Percentiles rank a stretch among this genome's conserved stretches.
Conservation (phyloP, 2,329 filamentous ascomycete species). For the Colletotrichum salicis region DNA sequence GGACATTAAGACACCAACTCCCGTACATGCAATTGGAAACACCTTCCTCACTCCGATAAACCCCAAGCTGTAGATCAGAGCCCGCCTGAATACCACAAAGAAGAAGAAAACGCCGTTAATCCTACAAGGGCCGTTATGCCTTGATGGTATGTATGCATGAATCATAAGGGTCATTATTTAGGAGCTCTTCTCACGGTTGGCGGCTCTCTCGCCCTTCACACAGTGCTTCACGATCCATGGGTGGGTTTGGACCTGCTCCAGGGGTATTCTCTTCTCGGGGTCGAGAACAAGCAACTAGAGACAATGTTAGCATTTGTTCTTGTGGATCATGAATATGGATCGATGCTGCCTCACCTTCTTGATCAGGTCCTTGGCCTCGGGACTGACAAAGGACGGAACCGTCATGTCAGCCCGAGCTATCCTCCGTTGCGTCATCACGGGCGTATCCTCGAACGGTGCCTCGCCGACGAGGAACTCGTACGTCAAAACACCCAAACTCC, state of each 20-base stretch:
- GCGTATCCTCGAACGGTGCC: slow-evolving; percentile 96
- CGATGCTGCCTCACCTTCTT: slow-evolving; percentile 73
- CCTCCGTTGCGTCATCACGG: slow-evolving; percentile 90
- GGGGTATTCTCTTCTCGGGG: slow-evolving; percentile 89
- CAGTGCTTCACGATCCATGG: slow-evolving; percentile 99
- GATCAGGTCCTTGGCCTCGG: slow-evolving; percentile 91
- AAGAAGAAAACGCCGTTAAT: slow-evolving; percentile 37
- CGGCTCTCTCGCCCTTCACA: slow-evolving; percentile 68
- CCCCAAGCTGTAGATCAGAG: slow-evolving; percentile 36
- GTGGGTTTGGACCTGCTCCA: slow-evolving; percentile 88
- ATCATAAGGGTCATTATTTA: slow-evolving; percentile 38
- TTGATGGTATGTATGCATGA: slow-evolving; percentile 36
- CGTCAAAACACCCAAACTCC: slow-evolving; percentile 93
- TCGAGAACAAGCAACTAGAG: slow-evolving; percentile 86
- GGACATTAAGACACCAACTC: slow-evolving; percentile 35
- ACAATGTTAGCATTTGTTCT: slow-evolving; percentile 32
- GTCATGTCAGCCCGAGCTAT: slow-evolving; percentile 93
- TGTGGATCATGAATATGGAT: background rate
- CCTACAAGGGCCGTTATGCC: slow-evolving; percentile 36
- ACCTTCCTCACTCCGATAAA: slow-evolving; percentile 16
- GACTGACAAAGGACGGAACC: slow-evolving; percentile 87
- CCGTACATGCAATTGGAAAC: slow-evolving; percentile 42
- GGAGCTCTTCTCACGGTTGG: slow-evolving; percentile 60
- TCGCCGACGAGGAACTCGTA: slow-evolving; percentile 98
- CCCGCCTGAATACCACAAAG: slow-evolving; percentile 33